Conservation (phyloP, 805 yeast species). For the Jamesozyma jinghongensis region DNA sequence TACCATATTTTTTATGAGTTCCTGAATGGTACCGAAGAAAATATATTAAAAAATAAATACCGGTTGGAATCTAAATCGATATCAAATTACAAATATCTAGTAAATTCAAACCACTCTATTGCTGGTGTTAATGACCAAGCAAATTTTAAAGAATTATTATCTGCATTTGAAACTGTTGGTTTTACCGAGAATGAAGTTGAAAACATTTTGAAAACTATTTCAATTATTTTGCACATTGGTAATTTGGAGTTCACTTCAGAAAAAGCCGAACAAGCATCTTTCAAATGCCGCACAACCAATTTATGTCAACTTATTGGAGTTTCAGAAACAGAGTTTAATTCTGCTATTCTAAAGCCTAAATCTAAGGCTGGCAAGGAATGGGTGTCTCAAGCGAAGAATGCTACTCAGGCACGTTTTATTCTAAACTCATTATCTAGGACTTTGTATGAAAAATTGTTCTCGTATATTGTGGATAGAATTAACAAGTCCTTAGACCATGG, state of each 20-base stretch:
- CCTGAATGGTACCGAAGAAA: slow-evolving; percentile 52
- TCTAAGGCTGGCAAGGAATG: slow-evolving; percentile 87
- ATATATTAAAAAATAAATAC: slow-evolving; percentile 31
- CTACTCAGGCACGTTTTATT: slow-evolving; percentile 69
- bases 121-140: slow-evolving; percentile 66
- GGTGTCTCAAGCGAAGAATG: slow-evolving; percentile 69
- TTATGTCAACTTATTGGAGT: slow-evolving; percentile 63
- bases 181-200: slow-evolving; percentile 46
- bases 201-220: slow-evolving; percentile 55
- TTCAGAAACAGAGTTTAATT: slow-evolving; percentile 38
- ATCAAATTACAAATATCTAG: slow-evolving; percentile 39
- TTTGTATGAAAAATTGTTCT: slow-evolving; percentile 76
- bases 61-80: slow-evolving; percentile 32
- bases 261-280: slow-evolving; percentile 68
- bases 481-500: slow-evolving; percentile 54
- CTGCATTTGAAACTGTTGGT: slow-evolving; percentile 69
- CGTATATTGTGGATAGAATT: slow-evolving; percentile 63
- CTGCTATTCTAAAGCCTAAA: slow-evolving; percentile 62
- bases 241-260: slow-evolving; percentile 64
- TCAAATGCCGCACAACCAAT: slow-evolving; percentile 37
- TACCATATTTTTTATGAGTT: slow-evolving; percentile 91
- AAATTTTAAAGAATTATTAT: slow-evolving; percentile 53
- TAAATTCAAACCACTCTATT: slow-evolving; percentile 46
- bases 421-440: slow-evolving; percentile 84
- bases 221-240: slow-evolving; percentile 78